Base-by-base conservation (phyloP, 2,329 filamentous ascomycete genomes). In the Decorospora gaudefroyi region DNA sequence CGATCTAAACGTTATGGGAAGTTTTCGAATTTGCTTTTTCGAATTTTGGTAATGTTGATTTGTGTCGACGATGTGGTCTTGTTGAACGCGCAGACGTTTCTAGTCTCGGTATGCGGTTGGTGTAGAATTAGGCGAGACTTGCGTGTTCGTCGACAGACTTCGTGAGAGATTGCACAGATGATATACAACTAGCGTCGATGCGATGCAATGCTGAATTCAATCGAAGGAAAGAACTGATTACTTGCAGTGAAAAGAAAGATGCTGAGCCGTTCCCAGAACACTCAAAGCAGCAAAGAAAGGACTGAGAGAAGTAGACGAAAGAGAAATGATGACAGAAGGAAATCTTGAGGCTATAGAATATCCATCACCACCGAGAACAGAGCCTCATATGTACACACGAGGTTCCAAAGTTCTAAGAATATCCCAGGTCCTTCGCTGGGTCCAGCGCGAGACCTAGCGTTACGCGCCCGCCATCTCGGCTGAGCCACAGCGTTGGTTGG, bases 401-500 rank as follows among this genome's bases (percentile, higher is more conserved):
- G 12, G 4, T 25, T 16, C 19, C n/a, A n/a, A n/a, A n/a, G 16
- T 23, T 47, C 51, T 49, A 52, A 49, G 53, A 48, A 51, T 55
- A 55, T 53, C 39, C 34, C 17, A 11, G 30, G 36, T 40, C 38
- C 41, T 29, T 49, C 41, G 36, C 42, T 42, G 39, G 44, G 43
- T 29, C 22, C 38, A 42, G 49, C 51, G 49, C 44, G 42, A 57
- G 48, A 46, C 40, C 51, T 40, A 42, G 49, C 43, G 46, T 42
- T 57, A 60, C 51, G 55, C 55, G 55, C 57, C 51, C 22, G 40
- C 46, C 43, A 16, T 19, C 42, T 45, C 39, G 44, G 42, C 51
- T 55, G 57, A 49, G 50, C 41, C 22, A 58, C 52, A 22, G 16
- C 22, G 34, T 48, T 46, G 48, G 46, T 60, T 60, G 57, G 57